Evolutionary conservation across 2,329 filamentous ascomycete genomes (phyloP).

Genomic region (Xylaria sp.): DNA sequence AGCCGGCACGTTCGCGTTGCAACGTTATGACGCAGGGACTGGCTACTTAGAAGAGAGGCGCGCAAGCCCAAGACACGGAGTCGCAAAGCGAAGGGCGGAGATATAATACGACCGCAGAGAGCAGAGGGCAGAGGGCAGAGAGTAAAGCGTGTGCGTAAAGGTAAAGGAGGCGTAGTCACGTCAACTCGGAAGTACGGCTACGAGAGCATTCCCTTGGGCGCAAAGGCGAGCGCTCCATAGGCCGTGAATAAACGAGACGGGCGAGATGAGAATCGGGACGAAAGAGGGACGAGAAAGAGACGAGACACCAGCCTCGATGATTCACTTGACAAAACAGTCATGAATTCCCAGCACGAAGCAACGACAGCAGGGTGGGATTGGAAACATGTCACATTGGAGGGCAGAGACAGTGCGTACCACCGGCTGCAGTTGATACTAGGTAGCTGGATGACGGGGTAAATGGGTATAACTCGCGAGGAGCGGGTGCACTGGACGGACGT

Average conservation of each 20-base stretch:
- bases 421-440: neutral
- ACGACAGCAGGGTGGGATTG: constrained; percentile 22
- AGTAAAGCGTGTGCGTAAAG: constrained; percentile 16
- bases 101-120: constrained; percentile 7
- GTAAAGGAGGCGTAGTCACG: constrained; percentile 25
- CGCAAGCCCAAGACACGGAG: constrained; percentile 37
- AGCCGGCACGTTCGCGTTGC: constrained; percentile 35
- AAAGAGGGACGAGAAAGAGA: constrained; percentile 6
- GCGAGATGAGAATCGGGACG: constrained; percentile 8
- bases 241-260: constrained; percentile 41
- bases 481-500: constrained; percentile 17
- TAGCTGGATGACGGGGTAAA: neutral
- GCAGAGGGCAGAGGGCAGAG: neutral
- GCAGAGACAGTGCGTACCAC: constrained; percentile 37
- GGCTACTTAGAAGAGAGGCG: constrained; percentile 30
- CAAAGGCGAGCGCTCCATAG: constrained; percentile 39
- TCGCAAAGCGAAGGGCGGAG: constrained; percentile 18
- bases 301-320: constrained; percentile 39
- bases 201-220: constrained; percentile 25
- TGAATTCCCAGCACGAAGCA: constrained; percentile 37
- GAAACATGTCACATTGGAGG: constrained; percentile 46
- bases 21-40: constrained; percentile 35
- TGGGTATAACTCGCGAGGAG: no score
- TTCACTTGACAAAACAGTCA: constrained; percentile 37
- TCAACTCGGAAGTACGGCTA: constrained; percentile 37